Evolutionary conservation across 768 basidiomycete genomes (phyloP).

Genomic region (Lactarius hengduanensis): DNA sequence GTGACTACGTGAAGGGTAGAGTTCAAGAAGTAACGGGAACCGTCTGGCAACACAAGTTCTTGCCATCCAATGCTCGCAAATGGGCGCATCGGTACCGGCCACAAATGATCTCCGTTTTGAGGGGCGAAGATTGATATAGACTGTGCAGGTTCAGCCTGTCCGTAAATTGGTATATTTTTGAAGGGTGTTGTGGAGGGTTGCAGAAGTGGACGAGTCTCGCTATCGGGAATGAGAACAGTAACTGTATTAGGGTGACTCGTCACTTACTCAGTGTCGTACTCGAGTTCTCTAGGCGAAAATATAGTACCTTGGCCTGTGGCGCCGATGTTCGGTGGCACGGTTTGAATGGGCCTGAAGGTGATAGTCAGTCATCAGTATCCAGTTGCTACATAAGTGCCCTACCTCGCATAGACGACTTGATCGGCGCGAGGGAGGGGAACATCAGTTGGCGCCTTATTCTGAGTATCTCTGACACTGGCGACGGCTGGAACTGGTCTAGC

Average conservation of each 20-base stretch:
- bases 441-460: constrained; percentile 18
- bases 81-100: constrained; percentile 31
- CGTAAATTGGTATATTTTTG: constrained; percentile 28
- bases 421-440: constrained; percentile 21
- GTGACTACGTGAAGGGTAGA: constrained; percentile 60
- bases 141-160: constrained; percentile 22
- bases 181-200: constrained; percentile 36
- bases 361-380: not conserved
- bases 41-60: constrained; percentile 74
- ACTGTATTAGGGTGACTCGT: not conserved
- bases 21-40: constrained; percentile 67
- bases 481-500: constrained; percentile 1
- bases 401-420: constrained; percentile 22
- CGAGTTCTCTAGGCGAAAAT: constrained; percentile 17
- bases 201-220: constrained; percentile 56
- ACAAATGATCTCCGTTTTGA: constrained; percentile 29
- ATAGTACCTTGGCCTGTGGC: constrained; percentile 3
- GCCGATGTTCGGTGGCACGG: constrained; percentile 18
- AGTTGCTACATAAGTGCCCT: not conserved
- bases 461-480: constrained; percentile 3
- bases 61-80: constrained; percentile 64
- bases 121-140: constrained; percentile 27
- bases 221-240: constrained; percentile 31
- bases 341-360: constrained; percentile 26
- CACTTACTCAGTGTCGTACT: constrained; percentile 34